Base-by-base conservation (phyloP, 345 rosid genomes). In the Boechera divaricarpa region DNA sequence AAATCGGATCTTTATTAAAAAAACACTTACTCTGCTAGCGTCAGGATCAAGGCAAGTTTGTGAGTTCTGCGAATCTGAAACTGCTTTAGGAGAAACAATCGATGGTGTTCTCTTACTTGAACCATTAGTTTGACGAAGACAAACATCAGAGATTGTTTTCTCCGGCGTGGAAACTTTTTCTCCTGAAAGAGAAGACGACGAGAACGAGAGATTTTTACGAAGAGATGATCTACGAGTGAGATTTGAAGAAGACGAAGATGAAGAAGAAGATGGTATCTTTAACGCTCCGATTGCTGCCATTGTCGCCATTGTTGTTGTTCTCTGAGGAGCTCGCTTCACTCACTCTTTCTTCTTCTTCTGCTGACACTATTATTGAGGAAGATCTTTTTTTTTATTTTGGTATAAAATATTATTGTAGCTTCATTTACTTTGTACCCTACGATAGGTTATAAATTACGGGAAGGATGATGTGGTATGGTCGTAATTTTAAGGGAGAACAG, bases 41-140 rank as follows among this genome's bases (percentile, higher is more conserved):
- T 94, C 98, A 53, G 98, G 98, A 77, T 94, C 98, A 75, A 94
- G 98, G 69, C 97, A 94, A 1, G 97, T 94, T 82, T 89, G 98
- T 10, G 98, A 89, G 80, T 86, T 92, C 62, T 72, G 86, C 12
- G 98, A 92, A 81, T 94, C 98, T 1, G 98, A 91, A 42, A 92
- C 98, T 0, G 98, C 97, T 52, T 83, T 86, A 11, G 98, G 98
- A 45, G 93, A 87, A 5, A 90, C 83, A 21, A 88, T 41, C 53
- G 35, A 29, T 61, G 91, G 85, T n/a, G 72, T 69, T 67, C 86
- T 81, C 39, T 65, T 76, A 24, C 21, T 59, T 36, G 54, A 47
- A 1, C 29, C 29, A 60, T 70, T 63, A 38, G 71, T 54, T 55
- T 64, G 55, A 28, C 77, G 41, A 51, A 10, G 41, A 47, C 13